Percentiles rank a stretch among this genome's conserved stretches.
Conservation (phyloP, 345 rosid species). For the Bruguiera parviflora region DNA sequence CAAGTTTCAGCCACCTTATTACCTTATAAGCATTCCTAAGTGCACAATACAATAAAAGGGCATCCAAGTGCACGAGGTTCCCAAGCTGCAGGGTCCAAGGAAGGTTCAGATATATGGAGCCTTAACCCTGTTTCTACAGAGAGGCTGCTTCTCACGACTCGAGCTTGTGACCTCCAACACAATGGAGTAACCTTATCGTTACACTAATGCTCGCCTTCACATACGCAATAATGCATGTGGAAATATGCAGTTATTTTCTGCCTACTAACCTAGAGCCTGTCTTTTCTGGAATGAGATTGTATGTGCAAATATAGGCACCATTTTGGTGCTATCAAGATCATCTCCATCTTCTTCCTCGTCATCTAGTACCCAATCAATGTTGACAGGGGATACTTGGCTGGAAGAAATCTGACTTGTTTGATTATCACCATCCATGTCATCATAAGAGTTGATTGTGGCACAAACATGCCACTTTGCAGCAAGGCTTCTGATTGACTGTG, state of each 20-base stretch:
- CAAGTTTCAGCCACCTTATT: background rate
- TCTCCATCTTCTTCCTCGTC: constrained; percentile 73
- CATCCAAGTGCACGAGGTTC: no score
- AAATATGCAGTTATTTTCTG: background rate
- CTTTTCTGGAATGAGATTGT: constrained; percentile 84
- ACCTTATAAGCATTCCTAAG: background rate
- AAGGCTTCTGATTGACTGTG: constrained; percentile 75
- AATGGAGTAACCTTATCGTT: no score
- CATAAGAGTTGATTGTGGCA: constrained; percentile 74
- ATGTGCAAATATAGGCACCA: constrained; percentile 55
- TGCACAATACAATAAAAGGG: background rate
- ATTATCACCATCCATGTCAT: constrained; percentile 63
- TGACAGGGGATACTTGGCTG: constrained; percentile 27
- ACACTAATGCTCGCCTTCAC: no score
- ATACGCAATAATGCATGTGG: no score
- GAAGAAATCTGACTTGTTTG: constrained; percentile 37
- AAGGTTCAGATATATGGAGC: no score
- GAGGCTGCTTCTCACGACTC: no score
- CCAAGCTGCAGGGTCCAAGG: no score
- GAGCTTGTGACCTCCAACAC: no score
- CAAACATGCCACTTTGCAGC: constrained; percentile 89
- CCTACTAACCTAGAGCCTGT: constrained; percentile 69
- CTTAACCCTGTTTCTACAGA: no score
- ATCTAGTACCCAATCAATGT: constrained; percentile 41
- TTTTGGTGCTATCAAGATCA: constrained; percentile 51